Conservation (phyloP, 495 filamentous ascomycete species). For the Filosporella fistucella region DNA sequence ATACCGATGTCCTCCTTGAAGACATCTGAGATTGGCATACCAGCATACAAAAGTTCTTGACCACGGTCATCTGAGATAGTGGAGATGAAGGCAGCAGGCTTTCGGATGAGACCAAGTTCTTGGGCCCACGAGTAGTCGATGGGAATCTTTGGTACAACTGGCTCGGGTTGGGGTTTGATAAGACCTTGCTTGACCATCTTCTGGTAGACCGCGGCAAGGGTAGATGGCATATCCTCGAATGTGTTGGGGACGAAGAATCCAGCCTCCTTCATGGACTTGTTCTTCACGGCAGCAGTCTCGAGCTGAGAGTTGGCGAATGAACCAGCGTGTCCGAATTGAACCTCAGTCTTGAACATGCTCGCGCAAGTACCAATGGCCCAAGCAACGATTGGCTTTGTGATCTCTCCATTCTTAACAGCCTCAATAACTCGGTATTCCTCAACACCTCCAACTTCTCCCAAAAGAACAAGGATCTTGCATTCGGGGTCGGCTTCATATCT, state of each 20-base stretch:
- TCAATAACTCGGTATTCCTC: constrained; percentile 99
- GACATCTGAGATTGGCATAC: constrained; percentile 99
- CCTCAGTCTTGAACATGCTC: constrained; percentile 99
- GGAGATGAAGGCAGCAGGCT: constrained; percentile 99
- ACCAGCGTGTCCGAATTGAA: constrained; percentile 98
- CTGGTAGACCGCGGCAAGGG: constrained; percentile 77
- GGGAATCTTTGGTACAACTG: constrained; percentile 94
- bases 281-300: constrained; percentile 94
- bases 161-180: constrained; percentile 83
- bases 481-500: constrained; percentile 92
- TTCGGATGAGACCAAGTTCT: constrained; percentile 98
- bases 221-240: constrained; percentile 87
- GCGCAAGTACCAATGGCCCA: constrained; percentile 99
- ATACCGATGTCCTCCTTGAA: constrained; percentile 99
- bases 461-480: constrained; percentile 92
- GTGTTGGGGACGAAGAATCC: constrained; percentile 93
- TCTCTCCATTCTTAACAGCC: constrained; percentile 86
- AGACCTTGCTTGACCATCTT: constrained; percentile 76
- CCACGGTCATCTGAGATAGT: constrained; percentile 99
- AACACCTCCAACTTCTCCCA: constrained; percentile 98
- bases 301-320: constrained; percentile 98
- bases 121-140: constrained; percentile 99
- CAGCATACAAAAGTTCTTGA: constrained; percentile 96
- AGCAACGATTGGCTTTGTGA: constrained; percentile 97
- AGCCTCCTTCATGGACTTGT: constrained; percentile 91